Evolutionary conservation across 2,329 filamentous ascomycete species (phyloP), one percentile per base, ranked within the genome.

Genomic region (Fusarium nisikadoi): DNA sequence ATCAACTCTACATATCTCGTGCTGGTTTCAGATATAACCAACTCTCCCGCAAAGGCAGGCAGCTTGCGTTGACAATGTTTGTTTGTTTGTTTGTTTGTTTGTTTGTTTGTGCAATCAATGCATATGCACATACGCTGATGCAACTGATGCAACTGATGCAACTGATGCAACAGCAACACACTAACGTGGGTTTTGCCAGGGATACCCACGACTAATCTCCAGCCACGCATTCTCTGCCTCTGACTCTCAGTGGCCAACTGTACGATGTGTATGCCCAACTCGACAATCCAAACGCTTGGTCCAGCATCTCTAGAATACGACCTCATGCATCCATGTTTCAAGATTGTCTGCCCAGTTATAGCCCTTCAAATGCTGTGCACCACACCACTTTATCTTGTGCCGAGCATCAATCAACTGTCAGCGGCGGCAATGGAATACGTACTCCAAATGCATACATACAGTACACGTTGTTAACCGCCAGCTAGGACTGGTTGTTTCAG

Each of bases 101-200:
- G 65, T 59, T 73, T 64, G 50, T 75, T 73, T 64, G 50, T 75
- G 8, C 27, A 29, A 29, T 29, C 71, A 72, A 60, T 70, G 65
- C 62, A 72, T 27, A 62, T 71, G 70, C 43, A 56, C 63, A 67
- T 62, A 68, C n/a, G 58, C 43, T 65, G 61, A 74, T 76, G 73
- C 73, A 75, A 70, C 64, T 60, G 60, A 74, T 75, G 73, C 73
- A 75, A 54, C 43, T 65, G 61, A 74, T 76, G 73, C 73, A 75
- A 70, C 64, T 60, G 60, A 74, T 75, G 73, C 73, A 75, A 72
- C 41, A 61, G 42, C 47, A 49, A 49, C 59, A 58, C 23, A 55
- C 57, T 64, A 74, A 54, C 58, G 53, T 57, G 60, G 65, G 43
- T 41, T 31, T 8, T 58, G 52, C 23, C 62, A 64, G 58, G 62